These are phyloP conservation scores for Penstemon eatonii DNA, from an alignment of 257 asterid species.

Conservation along the genomic window DNA sequence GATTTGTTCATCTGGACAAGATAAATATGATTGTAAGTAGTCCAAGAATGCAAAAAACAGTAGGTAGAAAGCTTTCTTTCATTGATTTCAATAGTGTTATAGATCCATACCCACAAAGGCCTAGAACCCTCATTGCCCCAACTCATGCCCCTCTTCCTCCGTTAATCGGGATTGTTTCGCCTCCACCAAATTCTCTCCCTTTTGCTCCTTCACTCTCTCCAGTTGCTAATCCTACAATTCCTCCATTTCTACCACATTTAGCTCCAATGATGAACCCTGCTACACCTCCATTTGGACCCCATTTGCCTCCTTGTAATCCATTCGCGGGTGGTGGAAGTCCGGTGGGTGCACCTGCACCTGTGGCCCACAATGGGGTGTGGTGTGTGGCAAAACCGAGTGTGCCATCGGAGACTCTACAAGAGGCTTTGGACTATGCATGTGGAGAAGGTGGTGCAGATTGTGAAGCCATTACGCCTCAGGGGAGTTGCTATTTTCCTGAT, in stretches of 20 bases:
- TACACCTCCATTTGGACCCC: constrained; percentile 58
- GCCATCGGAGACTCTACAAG: constrained; percentile 71
- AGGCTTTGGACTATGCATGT: constrained; percentile 76
- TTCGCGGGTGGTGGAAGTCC: constrained; percentile 39
- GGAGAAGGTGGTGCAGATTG: constrained; percentile 84
- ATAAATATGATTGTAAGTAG: constrained; percentile 29
- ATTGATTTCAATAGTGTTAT: constrained; percentile 32
- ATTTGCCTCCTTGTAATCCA: constrained; percentile 76
- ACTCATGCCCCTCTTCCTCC: constrained; percentile 67
- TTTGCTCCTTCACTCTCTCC: constrained; percentile 44
- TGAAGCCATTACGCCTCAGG: constrained; percentile 53
- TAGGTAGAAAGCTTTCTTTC: constrained; percentile 52
- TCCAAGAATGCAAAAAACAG: constrained; percentile 28
- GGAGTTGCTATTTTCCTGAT: constrained; percentile 65
- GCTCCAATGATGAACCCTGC: constrained; percentile 47
- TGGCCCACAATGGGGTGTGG: constrained; percentile 53
- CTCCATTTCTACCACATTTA: constrained; percentile 43
- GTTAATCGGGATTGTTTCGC: constrained; percentile 52
- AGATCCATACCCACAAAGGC: constrained; percentile 50
- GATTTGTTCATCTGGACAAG: constrained; percentile 29
- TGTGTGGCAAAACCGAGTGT: constrained; percentile 49
- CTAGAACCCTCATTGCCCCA: constrained; percentile 46
- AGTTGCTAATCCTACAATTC: constrained; percentile 25
- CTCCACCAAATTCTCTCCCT: constrained; percentile 41
- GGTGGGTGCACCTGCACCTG: constrained; percentile 37